Conservation (phyloP, 2,329 filamentous ascomycete genomes). For the Colletotrichum sp. region DNA sequence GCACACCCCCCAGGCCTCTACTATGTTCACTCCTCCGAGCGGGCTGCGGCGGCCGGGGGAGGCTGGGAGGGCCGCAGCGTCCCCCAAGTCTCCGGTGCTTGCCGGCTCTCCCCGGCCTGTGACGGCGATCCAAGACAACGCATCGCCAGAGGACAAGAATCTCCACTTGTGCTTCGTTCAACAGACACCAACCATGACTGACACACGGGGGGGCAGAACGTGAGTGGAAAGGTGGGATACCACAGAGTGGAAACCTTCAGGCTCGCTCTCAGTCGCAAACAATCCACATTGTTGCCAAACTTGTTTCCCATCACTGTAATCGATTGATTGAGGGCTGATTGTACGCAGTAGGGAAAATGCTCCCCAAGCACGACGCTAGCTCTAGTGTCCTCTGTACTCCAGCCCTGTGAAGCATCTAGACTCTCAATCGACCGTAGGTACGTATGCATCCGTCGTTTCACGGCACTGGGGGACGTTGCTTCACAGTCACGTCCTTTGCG, state of each 20-base stretch:
- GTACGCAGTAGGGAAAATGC: background rate
- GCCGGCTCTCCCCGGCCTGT: constrained; percentile 17
- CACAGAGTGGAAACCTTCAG: background rate
- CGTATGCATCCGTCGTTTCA: constrained; percentile 8
- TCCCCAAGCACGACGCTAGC: background rate
- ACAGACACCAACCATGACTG: background rate
- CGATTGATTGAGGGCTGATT: background rate
- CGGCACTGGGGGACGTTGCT: background rate
- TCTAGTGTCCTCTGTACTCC: background rate
- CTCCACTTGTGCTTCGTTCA: background rate
- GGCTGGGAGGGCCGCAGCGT: background rate
- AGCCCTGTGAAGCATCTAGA: constrained; percentile 20
- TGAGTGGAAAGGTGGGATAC: background rate
- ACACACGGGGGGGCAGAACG: background rate
- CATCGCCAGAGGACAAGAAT: background rate
- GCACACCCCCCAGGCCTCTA: background rate
- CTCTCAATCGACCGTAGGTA: constrained; percentile 6
- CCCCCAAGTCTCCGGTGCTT: background rate
- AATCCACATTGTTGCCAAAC: background rate
- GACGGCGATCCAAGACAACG: constrained; percentile 17
- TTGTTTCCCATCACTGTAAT: background rate
- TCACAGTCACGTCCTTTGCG: background rate
- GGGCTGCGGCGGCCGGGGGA: background rate
- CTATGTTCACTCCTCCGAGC: constrained; percentile 4
- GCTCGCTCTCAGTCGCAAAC: background rate